Base-by-base conservation (phyloP, 1,284 basidiomycete species). In the Ustilago trichophora region DNA sequence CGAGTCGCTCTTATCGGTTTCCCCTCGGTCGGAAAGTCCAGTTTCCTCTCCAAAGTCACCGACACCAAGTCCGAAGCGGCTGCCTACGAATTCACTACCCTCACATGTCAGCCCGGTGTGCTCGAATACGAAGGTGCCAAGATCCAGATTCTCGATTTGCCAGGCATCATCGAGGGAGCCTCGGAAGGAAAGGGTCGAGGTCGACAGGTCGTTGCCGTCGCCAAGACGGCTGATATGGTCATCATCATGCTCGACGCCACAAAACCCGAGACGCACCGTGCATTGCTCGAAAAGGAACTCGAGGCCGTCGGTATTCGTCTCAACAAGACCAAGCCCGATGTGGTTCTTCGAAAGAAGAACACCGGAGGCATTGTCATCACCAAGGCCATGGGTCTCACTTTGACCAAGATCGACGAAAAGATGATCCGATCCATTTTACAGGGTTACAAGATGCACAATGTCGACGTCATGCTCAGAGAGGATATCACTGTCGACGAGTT, bases 111-210 rank as follows among this genome's bases (percentile, higher is more conserved):
- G 31, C 66, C 66, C 16, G 73, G 73, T 47, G 73, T 75, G 34
- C 56, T 68, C 19, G 66, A 72, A 29, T 68, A 73, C 46, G 58
- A 95, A 94, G 18, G 82, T 15, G 57, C 66, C 8, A 64, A 59
- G 36, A 75, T 76, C 21, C 66, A 64, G 56, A 60, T 77, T 40
- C 56, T 98, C 40, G 95, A 98, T 87, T 83, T 98, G 52, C 95
- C 95, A 2, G 95, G 95, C 83, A 98, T 98, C 78, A 93, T 98
- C 19, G 94, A 98, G 83, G 95, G 94, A 37, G 94, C 95, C 42
- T 48, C 49, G 16, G 48, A 64, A 86, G 91, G 92, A 69, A 87
- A 93, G 71, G 95, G 95, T 29, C 87, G 95, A 76, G 95, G 95
- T 42, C 88, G 95, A 68, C 95, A 98, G 83, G 95, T 98, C 24